These are phyloP conservation scores for Quercus mongolica DNA, from an alignment of 306 rosid genomes.

Conservation along the genomic window DNA sequence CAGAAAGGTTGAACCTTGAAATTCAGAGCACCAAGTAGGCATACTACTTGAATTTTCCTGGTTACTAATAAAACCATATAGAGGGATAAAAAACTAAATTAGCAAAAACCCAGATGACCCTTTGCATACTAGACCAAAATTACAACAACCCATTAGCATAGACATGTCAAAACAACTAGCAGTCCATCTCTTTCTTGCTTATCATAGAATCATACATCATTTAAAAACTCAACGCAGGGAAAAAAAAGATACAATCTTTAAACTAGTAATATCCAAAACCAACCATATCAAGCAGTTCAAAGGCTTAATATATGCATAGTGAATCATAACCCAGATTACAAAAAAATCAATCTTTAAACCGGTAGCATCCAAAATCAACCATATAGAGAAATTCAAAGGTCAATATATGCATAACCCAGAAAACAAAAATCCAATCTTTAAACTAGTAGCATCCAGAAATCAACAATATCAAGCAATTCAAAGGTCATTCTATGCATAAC, in stretches of 20 bases:
- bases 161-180: not conserved
- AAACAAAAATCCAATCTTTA: too few species aligned
- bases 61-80: not conserved
- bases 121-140: not conserved
- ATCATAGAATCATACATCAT: not conserved
- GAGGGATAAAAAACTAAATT: not conserved
- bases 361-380: too few species aligned
- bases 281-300: not conserved
- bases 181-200: not conserved
- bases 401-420: too few species aligned
- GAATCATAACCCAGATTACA: not conserved
- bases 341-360: too few species aligned
- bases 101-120: not conserved
- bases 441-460: not conserved
- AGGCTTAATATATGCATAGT: not conserved
- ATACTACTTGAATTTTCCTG: not conserved
- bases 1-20: not conserved
- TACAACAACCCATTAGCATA: not conserved
- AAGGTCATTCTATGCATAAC: not conserved
- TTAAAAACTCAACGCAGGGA: not conserved
- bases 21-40: not conserved
- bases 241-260: not conserved
- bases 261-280: not conserved
- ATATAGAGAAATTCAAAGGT: too few species aligned
- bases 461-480: not conserved